These are phyloP conservation scores for Heracleum sosnowskyi DNA, from an alignment of 129 eudicot genomes.

Conservation along the genomic window DNA sequence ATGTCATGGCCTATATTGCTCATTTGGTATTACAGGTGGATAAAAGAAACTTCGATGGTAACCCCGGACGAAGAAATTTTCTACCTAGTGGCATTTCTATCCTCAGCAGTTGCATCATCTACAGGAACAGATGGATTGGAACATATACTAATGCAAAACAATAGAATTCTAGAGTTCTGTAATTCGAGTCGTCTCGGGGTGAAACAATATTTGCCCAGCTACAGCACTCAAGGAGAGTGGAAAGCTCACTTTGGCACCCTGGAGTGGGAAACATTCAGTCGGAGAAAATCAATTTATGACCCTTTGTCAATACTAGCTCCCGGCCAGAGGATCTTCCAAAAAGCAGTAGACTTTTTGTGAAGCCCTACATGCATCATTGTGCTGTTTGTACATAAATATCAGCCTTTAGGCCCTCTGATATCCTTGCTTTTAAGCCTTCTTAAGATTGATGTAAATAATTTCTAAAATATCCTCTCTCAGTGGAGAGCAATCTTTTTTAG, in stretches of 20 bases:
- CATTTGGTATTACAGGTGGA: slow-evolving; percentile 53
- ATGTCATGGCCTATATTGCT: not conserved
- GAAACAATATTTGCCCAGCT: slow-evolving; percentile 86
- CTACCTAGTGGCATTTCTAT: slow-evolving; percentile 72
- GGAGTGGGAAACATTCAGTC: slow-evolving; percentile 51
- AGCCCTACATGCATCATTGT: not conserved
- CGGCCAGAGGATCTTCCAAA: slow-evolving; percentile 80
- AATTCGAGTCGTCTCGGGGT: slow-evolving; percentile 39
- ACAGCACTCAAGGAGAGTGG: slow-evolving; percentile 66
- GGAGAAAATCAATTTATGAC: slow-evolving; percentile 70
- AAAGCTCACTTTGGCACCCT: slow-evolving; percentile 66
- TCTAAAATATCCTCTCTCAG: not conserved
- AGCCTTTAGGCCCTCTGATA: not conserved
- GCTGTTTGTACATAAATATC: not conserved
- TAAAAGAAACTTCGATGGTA: slow-evolving; percentile 58
- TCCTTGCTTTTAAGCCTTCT: not conserved
- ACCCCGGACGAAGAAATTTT: slow-evolving; percentile 76
- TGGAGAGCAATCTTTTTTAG: not conserved
- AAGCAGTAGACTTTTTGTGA: slow-evolving; percentile 29
- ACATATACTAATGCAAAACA: slow-evolving; percentile 55
- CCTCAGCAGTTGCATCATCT: slow-evolving; percentile 82
- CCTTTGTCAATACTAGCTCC: slow-evolving; percentile 86
- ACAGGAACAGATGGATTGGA: slow-evolving; percentile 63
- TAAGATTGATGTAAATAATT: not conserved
- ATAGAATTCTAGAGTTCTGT: slow-evolving; percentile 56